Evolutionary conservation across 108 stramenopile species (phyloP).

Genomic region (Chaetoceros tenuissimus): DNA sequence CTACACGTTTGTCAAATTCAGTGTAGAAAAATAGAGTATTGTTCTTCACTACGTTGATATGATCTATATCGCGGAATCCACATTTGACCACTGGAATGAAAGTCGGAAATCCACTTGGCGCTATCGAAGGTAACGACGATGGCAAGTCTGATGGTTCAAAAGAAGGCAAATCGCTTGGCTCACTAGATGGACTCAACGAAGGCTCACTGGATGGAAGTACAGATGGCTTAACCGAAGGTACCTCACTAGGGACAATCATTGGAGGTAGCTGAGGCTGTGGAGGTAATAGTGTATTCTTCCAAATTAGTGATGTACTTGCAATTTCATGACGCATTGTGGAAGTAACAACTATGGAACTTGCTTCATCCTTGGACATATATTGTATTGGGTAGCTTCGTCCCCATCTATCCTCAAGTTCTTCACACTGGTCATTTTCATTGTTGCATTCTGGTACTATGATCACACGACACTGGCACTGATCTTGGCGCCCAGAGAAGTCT

Average conservation of each 20-base stretch:
- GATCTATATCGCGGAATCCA: constrained; percentile 1
- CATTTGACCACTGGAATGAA: not conserved
- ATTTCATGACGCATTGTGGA: no score
- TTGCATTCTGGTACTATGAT: no score
- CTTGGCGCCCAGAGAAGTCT: no score
- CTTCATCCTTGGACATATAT: no score
- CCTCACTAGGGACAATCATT: not conserved
- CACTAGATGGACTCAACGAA: not conserved
- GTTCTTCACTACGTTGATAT: constrained; percentile 1
- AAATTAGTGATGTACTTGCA: no score
- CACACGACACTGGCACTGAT: no score
- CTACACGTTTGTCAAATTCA: not conserved
- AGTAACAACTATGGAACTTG: no score
- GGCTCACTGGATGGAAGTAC: not conserved
- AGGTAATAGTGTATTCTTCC: no score
- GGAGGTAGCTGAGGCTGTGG: not conserved
- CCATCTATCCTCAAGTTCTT: no score
- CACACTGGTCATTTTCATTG: no score
- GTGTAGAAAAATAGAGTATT: not conserved
- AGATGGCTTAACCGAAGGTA: not conserved
- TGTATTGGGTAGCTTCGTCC: no score
- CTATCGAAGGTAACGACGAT: not conserved
- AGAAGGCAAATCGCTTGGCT: not conserved
- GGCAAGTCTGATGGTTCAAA: not conserved
- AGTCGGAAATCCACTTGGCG: not conserved